Evolutionary conservation across 768 basidiomycete species (phyloP).

Genomic region (Porpolomopsis calyptriformis): DNA sequence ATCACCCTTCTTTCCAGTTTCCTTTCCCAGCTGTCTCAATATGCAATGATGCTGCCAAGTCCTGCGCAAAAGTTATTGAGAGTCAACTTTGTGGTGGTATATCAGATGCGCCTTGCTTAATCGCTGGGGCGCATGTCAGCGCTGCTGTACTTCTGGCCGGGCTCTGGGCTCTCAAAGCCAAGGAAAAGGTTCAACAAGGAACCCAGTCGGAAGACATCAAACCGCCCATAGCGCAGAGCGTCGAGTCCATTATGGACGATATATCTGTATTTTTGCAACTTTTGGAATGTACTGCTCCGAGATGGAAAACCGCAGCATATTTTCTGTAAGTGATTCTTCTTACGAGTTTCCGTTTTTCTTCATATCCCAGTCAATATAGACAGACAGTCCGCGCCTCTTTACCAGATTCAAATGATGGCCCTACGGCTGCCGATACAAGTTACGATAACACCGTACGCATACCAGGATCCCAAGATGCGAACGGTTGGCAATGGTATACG

Average conservation of each 20-base stretch:
- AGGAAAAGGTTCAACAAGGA: slow-evolving; percentile 27
- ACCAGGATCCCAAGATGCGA: background rate
- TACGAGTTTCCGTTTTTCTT: background rate
- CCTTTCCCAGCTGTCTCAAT: slow-evolving; percentile 42
- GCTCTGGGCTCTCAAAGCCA: slow-evolving; percentile 47
- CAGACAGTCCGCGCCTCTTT: slow-evolving; percentile 5
- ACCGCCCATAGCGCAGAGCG: slow-evolving; percentile 21
- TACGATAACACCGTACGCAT: background rate
- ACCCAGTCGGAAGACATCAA: slow-evolving; percentile 23
- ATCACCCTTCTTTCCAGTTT: slow-evolving; percentile 18
- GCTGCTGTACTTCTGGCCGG: slow-evolving; percentile 44
- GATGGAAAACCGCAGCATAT: slow-evolving; percentile 25
- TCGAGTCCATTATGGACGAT: slow-evolving; percentile 29
- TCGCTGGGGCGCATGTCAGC: slow-evolving; percentile 37
- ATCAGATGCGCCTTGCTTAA: slow-evolving; percentile 32
- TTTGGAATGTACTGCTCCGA: slow-evolving; percentile 26
- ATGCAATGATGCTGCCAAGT: slow-evolving; percentile 51
- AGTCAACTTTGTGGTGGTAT: slow-evolving; percentile 33
- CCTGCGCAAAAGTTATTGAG: slow-evolving; percentile 51
- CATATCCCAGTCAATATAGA: slow-evolving; percentile 3
- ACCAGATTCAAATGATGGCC: background rate
- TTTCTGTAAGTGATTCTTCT: slow-evolving; percentile 24
- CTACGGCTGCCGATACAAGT: background rate
- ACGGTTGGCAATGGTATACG: slow-evolving; percentile 11
- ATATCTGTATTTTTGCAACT: slow-evolving; percentile 32